A percentile compares a stretch with the other conserved stretches of the same genome.
phyloP scores from a whole-genome alignment of 2,329 filamentous ascomycete genomes.

The Eutypella sp. region DNA sequence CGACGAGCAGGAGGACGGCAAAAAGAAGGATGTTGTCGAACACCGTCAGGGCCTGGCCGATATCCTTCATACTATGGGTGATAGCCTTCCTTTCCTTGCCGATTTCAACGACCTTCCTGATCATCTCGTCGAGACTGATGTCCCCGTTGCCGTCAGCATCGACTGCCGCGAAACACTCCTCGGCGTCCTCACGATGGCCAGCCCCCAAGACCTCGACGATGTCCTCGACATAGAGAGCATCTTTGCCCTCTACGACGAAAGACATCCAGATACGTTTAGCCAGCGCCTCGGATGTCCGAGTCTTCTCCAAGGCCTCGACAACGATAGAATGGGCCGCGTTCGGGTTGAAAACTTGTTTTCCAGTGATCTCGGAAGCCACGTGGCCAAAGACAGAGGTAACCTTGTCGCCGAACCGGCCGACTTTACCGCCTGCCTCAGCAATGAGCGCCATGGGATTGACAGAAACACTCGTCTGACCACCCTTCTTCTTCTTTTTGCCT shows the following conservation, averaged over 20 bases:
- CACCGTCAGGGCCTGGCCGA: conserved; percentile 87
- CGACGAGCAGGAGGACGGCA: conserved; percentile 71
- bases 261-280: conserved; percentile 98
- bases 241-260: conserved; percentile 85
- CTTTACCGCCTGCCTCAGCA: conserved; percentile 64
- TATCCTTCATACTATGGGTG: conserved; percentile 91
- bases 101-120: conserved; percentile 78
- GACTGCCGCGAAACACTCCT: conserved; percentile 75
- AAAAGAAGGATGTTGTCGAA: conserved; percentile 82
- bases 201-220: conserved; percentile 81
- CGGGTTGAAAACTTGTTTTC: conserved; percentile 91
- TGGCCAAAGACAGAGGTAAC: conserved; percentile 91
- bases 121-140: conserved; percentile 92
- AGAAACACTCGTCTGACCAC: conserved; percentile 49
- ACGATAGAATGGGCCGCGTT: conserved; percentile 88
- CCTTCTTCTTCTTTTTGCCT: conserved; percentile 43
- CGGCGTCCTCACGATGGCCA: conserved; percentile 69
- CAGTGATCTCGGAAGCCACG: conserved; percentile 89
- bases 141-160: conserved; percentile 90
- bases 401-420: conserved; percentile 84
- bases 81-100: conserved; percentile 85
- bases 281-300: conserved; percentile 79
- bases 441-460: conserved; percentile 76
- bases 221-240: conserved; percentile 74
- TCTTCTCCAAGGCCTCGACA: conserved; percentile 81